Evolutionary conservation across 768 basidiomycete species (phyloP), one percentile per base, ranked within the genome.

Genomic region (Leccinum sublutescens): DNA sequence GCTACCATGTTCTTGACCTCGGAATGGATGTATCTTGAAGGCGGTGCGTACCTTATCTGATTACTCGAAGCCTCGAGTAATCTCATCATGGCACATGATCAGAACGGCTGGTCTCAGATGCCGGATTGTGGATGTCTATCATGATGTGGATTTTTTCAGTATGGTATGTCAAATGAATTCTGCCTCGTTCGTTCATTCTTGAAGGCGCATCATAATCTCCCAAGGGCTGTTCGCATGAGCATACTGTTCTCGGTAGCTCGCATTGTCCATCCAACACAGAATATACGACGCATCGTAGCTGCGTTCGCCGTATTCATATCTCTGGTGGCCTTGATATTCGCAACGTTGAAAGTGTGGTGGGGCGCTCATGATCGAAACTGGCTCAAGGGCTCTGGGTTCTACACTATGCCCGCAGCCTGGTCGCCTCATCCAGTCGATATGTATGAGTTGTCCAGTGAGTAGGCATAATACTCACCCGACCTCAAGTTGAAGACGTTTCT

Each of bases 151-250:
- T 29, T 21, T 52, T 47, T 19, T 36, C 64, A 25, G 33, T 67
- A 51, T 69, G 66, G 66, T 70, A 55, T 60, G 61, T 43, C n/a
- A 34, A 14, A 14, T 34, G 33, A 14, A 8, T 29, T 29, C 29
- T 38, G 8, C 17, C n/a, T 43, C n/a, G 10, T n/a, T 19, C 19
- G 9, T 38, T 47, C 19, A 25, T 47, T 11, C 23, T n/a, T 67
- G 1, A 63, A 47, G 3, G n/a, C 11, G 33, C 50, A 27, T 52
- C 1, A n/a, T n/a, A 43, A 43, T 43, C 10, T 45, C 33, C 33
- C 9, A 54, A 71, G 65, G 69, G 50, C 57, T 52, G 63, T 68
- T 17, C 68, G 68, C 21, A 55, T 62, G 62, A 69, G 66, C 36
- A 58, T 66, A 45, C 29, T 64, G 33, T 60, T 63, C 29, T 69